Evolutionary conservation across 2,329 filamentous ascomycete genomes (phyloP).

Genomic region (Dissoconium aciculare): DNA sequence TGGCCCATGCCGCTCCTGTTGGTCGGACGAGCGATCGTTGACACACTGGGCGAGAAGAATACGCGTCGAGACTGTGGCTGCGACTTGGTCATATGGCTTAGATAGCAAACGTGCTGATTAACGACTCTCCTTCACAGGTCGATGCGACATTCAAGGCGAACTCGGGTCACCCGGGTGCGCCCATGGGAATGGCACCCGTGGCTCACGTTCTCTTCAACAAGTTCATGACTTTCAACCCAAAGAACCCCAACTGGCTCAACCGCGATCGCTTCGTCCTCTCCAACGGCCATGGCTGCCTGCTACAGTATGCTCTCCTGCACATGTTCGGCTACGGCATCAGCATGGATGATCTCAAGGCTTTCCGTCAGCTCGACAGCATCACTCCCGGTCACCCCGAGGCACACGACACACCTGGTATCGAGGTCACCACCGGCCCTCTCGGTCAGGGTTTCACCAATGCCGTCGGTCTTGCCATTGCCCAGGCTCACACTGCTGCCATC

Average conservation of each 20-base stretch:
- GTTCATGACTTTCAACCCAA: constrained; percentile 99
- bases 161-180: constrained; percentile 96
- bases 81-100: no score
- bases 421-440: constrained; percentile 95
- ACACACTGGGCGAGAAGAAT: no score
- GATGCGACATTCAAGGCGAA: constrained; percentile 95
- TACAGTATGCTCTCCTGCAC: constrained; percentile 96
- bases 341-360: constrained; percentile 86
- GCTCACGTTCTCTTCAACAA: constrained; percentile 97
- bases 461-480: constrained; percentile 92
- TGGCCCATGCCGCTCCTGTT: no score
- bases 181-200: constrained; percentile 91
- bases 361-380: constrained; percentile 70
- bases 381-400: constrained; percentile 93
- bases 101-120: no score
- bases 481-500: constrained; percentile 74
- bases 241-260: constrained; percentile 96
- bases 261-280: constrained; percentile 97
- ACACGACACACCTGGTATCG: constrained; percentile 89
- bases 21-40: no score
- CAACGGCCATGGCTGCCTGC: constrained; percentile 98
- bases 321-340: constrained; percentile 79
- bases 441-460: constrained; percentile 96
- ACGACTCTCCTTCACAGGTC: no score
- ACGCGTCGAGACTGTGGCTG: no score